Conservation (phyloP, 164 flowering plant genomes). For the Magnolia sinica region DNA sequence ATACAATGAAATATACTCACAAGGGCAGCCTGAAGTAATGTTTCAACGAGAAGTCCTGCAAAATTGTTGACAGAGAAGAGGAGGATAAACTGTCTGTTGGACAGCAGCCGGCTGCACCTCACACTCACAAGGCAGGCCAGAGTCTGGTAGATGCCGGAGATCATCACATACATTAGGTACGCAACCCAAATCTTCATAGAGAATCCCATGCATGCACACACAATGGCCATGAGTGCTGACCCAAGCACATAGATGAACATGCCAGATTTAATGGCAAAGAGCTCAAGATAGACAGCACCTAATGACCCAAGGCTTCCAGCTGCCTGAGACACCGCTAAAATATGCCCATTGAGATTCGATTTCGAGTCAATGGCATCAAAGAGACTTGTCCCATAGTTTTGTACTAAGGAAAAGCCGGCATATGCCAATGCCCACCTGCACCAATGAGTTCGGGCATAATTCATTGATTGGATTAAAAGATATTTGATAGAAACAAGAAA, state of each 20-base stretch:
- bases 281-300: conserved; percentile 22
- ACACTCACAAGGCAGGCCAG: conserved; percentile 19
- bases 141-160: conserved; percentile 18
- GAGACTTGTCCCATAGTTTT: conserved; percentile 24
- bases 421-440: conserved; percentile 26
- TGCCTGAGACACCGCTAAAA: conserved; percentile 23
- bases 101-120: conserved; percentile 15
- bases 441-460: neutral
- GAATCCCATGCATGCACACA: conserved; percentile 18
- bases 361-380: conserved; percentile 23
- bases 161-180: conserved; percentile 10
- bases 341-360: conserved; percentile 22
- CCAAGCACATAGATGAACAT: conserved; percentile 14
- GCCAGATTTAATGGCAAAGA: conserved; percentile 13
- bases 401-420: conserved; percentile 22
- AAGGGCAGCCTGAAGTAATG: conserved; percentile 19
- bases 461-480: neutral
- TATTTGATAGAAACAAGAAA: neutral
- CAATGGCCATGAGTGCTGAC: conserved; percentile 16
- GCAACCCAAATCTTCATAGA: conserved; percentile 12
- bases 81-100: conserved; percentile 18
- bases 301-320: conserved; percentile 23
- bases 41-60: conserved; percentile 18
- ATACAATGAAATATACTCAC: conserved; percentile 7
- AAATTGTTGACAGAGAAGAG: conserved; percentile 23